Base-by-base conservation (phyloP, 768 basidiomycete genomes). In the Gyrodon lividus region DNA sequence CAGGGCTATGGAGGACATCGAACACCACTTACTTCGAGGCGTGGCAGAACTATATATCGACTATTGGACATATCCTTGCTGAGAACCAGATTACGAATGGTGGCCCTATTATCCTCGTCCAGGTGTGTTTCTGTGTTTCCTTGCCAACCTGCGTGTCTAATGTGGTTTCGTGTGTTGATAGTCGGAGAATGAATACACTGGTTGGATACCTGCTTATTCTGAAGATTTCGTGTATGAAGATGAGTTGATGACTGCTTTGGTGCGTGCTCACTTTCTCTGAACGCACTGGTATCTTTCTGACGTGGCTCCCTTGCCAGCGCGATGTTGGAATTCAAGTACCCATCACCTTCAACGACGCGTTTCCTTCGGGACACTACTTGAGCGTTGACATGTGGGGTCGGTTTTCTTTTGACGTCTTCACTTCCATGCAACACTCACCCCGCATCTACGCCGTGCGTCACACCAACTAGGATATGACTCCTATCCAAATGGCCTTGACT, bases 51-150 rank as follows among this genome's bases (percentile, higher is more conserved):
- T 84, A 84, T 53, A 70, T 83, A 67, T 78, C 75, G 5, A 65
- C 70, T 1, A 70, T 84, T 9, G 70, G 77, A 5, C 71, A 74
- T 46, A 69, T 82, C 30, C 72, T 82, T 28, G 75, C 79, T 2
- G 68, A 63, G 50, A 79, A 83, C 57, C 81, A 85, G 61, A 77
- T 84, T 54, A 76, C 78, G 12, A 76, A 79, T 19, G 83, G 80
- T 9, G 83, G 83, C 5, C 81, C 83, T 19, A 77, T 82, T 72
- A 70, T 70, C 72, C 34, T 75, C 7, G 57, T 62, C 33, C 55
- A 50, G 41, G 52, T 50, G 37, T 48, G 31, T 67, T 20, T 69
- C 38, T 13, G 39, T 2, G 4, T 47, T 24, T 40, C 75, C 34
- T 78, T 33, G 71, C 74, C 9, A 74, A 35, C 2, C 0, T 30